Evolutionary conservation across 352 stramenopile species (phyloP).

Genomic region (Aphanomyces stellatus): DNA sequence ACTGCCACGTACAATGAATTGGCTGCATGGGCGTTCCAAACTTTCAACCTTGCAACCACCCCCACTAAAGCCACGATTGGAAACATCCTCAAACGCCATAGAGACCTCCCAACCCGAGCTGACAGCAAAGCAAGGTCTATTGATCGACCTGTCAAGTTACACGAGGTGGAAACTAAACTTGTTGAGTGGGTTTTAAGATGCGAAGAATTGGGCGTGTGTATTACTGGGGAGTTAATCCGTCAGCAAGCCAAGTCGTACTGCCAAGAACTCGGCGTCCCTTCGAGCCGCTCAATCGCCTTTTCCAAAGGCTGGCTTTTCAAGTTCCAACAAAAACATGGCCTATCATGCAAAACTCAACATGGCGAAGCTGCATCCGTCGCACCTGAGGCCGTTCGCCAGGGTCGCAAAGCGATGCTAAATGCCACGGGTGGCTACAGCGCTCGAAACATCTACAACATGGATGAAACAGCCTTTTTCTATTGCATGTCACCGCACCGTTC

Average conservation of each 20-base stretch:
- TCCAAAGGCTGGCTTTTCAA: slow-evolving; percentile 19
- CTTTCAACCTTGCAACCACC: neutral
- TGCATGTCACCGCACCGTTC: neutral
- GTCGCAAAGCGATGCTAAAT: neutral
- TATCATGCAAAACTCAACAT: slow-evolving; percentile 10
- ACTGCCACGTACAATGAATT: neutral
- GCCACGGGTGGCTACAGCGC: slow-evolving; percentile 8
- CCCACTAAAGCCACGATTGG: neutral
- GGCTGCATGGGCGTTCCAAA: neutral
- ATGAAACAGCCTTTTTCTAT: slow-evolving; percentile 22
- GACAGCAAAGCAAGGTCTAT: neutral
- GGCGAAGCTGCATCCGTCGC: slow-evolving; percentile 16
- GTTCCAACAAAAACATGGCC: slow-evolving; percentile 17
- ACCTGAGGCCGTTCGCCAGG: neutral
- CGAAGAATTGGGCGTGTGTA: neutral
- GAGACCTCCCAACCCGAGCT: neutral
- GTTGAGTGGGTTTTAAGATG: neutral
- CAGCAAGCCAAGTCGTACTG: neutral
- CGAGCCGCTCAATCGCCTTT: neutral
- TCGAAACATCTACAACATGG: slow-evolving; percentile 22
- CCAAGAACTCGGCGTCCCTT: neutral
- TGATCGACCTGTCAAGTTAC: neutral
- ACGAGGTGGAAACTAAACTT: neutral
- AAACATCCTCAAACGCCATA: neutral
- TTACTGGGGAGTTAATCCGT: neutral